Evolutionary conservation across 2,329 filamentous ascomycete species (phyloP).

Genomic region (Cordyceps sp.): DNA sequence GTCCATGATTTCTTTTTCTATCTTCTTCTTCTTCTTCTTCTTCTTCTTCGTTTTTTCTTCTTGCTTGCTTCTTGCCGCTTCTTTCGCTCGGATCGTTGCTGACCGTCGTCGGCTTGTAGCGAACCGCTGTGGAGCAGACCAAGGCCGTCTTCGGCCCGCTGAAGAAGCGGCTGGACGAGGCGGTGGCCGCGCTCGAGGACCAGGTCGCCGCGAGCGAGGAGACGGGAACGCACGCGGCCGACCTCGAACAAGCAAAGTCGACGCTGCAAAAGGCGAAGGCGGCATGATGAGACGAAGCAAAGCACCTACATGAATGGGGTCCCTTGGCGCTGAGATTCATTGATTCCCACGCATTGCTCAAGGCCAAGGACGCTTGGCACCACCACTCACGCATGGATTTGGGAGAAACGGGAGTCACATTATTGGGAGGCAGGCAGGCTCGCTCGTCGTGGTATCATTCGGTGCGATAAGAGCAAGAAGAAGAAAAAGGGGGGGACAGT

Average conservation of each 20-base stretch:
- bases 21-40: background rate
- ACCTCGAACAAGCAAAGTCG: slow-evolving; percentile 38
- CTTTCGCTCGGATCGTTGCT: background rate
- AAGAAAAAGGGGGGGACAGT: background rate
- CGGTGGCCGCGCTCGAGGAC: slow-evolving; percentile 57
- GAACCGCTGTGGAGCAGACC: slow-evolving; percentile 72
- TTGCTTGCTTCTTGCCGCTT: no score
- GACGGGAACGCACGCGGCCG: slow-evolving; percentile 25
- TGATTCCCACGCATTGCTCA: no score
- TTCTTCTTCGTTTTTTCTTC: background rate
- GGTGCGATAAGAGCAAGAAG: background rate
- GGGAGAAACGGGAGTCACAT: no score
- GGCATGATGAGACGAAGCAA: background rate
- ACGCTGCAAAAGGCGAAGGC: slow-evolving; percentile 32
- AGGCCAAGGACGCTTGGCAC: no score
- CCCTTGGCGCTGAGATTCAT: no score
- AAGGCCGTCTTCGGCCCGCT: slow-evolving; percentile 64
- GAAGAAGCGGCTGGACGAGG: slow-evolving; percentile 51
- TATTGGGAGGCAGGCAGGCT: no score
- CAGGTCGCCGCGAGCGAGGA: slow-evolving; percentile 50
- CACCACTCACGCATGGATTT: no score
- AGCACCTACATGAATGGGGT: no score
- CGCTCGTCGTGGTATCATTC: no score
- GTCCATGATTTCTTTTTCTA: background rate
- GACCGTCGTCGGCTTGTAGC: slow-evolving; percentile 36